A percentile compares a stretch with the other conserved stretches of the same genome.
These are phyloP conservation scores for Moelleriella libera DNA, from an alignment of 2,329 filamentous ascomycete species.

Conservation along the genomic window DNA sequence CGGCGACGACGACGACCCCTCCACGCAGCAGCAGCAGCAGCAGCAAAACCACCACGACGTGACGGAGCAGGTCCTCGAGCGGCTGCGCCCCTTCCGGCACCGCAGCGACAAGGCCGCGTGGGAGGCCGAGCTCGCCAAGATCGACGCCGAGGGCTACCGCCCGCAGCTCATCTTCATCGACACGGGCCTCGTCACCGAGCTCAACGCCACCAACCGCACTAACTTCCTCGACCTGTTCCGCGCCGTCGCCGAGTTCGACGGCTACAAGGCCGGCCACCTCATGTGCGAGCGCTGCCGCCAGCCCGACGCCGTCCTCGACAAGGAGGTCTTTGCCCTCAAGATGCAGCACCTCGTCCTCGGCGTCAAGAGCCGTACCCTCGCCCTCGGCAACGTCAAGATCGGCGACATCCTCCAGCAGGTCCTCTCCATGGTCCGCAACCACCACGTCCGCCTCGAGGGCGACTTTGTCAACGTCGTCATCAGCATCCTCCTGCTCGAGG, in stretches of 20 bases:
- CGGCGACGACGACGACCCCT: neutral
- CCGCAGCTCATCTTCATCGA: conserved; percentile 97
- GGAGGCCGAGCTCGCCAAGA: conserved; percentile 56
- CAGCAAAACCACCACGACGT: conserved; percentile 51
- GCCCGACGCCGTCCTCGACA: conserved; percentile 75
- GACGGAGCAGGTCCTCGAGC: conserved; percentile 72
- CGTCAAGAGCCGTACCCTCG: conserved; percentile 83
- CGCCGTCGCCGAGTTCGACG: conserved; percentile 90
- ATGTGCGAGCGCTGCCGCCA: conserved; percentile 95
- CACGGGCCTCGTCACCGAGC: conserved; percentile 84
- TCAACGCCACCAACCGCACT: conserved; percentile 69
- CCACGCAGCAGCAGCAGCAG: conserved; percentile 2
- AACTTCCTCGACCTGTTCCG: conserved; percentile 97
- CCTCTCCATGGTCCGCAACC: conserved; percentile 74
- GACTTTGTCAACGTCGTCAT: conserved; percentile 98
- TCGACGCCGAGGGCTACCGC: conserved; percentile 78
- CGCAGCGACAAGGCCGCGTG: conserved; percentile 53
- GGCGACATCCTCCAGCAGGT: conserved; percentile 90
- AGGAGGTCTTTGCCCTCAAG: conserved; percentile 82
- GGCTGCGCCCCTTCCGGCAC: conserved; percentile 58
- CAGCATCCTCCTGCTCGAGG: conserved; percentile 83
- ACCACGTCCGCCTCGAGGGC: conserved; percentile 89
- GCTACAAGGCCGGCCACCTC: conserved; percentile 83
- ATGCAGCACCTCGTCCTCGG: conserved; percentile 93
- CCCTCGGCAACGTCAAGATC: conserved; percentile 88